Conservation (phyloP, 2,329 filamentous ascomycete genomes). For the Pseudogymnoascus sp. region DNA sequence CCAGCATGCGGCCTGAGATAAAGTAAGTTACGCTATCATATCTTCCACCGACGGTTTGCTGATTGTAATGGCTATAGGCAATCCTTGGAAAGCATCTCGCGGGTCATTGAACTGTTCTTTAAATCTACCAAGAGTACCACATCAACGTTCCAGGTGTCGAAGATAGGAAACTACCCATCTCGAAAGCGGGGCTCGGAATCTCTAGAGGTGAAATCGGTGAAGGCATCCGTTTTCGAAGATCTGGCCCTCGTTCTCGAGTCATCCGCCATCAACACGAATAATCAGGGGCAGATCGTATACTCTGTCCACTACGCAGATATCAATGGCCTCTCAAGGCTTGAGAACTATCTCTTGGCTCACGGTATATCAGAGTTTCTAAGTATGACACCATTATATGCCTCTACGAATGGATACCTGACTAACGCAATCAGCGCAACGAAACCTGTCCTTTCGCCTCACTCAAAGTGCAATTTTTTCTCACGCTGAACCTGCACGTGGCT, state of each 20-base stretch:
- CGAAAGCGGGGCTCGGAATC: conserved; percentile 17
- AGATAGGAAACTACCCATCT: conserved; percentile 14
- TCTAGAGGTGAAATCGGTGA: conserved; percentile 19
- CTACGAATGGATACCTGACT: not conserved
- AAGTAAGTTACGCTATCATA: conserved; percentile 15
- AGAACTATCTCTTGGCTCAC: conserved; percentile 21
- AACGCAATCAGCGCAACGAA: conserved; percentile 14
- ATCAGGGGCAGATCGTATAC: conserved; percentile 13
- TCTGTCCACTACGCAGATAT: conserved; percentile 21
- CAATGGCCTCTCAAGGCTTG: conserved; percentile 22
- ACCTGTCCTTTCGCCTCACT: conserved; percentile 15
- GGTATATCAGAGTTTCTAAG: conserved; percentile 20
- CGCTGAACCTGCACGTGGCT: conserved; percentile 17
- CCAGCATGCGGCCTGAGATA: conserved; percentile 6
- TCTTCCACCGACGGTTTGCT: not conserved
- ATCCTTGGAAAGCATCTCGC: conserved; percentile 15
- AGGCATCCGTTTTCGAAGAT: conserved; percentile 18
- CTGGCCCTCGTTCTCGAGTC: conserved; percentile 16
- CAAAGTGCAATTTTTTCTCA: conserved; percentile 19
- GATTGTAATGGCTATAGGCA: conserved; percentile 10
- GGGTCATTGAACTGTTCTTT: conserved; percentile 18
- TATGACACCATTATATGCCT: not conserved
- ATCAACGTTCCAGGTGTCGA: conserved; percentile 18
- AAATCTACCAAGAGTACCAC: conserved; percentile 15
- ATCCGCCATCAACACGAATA: not conserved